A percentile compares a stretch with the other conserved stretches of the same genome.
These are phyloP conservation scores for Amaranthus cruentus DNA, from an alignment of 148 eudicot genomes.

Conservation along the genomic window DNA sequence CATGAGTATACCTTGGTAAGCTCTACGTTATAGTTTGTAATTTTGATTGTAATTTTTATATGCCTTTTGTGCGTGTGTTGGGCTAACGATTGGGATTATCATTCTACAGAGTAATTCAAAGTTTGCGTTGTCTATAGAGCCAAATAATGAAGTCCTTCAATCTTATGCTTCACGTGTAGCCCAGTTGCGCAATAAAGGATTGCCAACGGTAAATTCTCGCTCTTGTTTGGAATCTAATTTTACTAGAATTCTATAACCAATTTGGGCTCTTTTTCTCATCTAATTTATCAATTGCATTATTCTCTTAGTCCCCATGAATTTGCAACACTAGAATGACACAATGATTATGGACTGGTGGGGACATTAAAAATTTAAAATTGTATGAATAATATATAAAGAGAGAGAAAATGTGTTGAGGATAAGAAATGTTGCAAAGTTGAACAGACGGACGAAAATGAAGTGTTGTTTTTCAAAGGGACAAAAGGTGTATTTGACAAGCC, in stretches of 20 bases:
- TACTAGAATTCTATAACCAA: not conserved
- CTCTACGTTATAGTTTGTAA: not conserved
- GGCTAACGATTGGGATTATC: slow-evolving; percentile 10
- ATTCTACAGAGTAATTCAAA: slow-evolving; percentile 78
- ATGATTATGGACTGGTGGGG: no score
- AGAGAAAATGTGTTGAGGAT: no score
- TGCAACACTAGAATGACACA: not conserved
- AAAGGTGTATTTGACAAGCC: no score
- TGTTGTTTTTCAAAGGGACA: no score
- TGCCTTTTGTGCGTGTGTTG: not conserved
- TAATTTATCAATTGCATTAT: not conserved
- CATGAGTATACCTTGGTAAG: slow-evolving; percentile 88
- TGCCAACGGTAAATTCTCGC: slow-evolving; percentile 66
- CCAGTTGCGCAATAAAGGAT: slow-evolving; percentile 60
- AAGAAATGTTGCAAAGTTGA: no score
- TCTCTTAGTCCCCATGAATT: not conserved
- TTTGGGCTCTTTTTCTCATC: not conserved
- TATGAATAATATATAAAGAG: no score
- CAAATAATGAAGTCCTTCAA: slow-evolving; percentile 60
- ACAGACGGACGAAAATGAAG: no score
- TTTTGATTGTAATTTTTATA: not conserved
- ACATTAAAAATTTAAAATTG: no score
- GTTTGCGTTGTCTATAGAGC: slow-evolving; percentile 86
- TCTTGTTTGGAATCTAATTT: slow-evolving; percentile 1
- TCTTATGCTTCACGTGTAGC: slow-evolving; percentile 62